Evolutionary conservation across 495 filamentous ascomycete genomes (phyloP), one percentile per base, ranked within the genome.

Genomic region (Lindgomyces ingoldianus): DNA sequence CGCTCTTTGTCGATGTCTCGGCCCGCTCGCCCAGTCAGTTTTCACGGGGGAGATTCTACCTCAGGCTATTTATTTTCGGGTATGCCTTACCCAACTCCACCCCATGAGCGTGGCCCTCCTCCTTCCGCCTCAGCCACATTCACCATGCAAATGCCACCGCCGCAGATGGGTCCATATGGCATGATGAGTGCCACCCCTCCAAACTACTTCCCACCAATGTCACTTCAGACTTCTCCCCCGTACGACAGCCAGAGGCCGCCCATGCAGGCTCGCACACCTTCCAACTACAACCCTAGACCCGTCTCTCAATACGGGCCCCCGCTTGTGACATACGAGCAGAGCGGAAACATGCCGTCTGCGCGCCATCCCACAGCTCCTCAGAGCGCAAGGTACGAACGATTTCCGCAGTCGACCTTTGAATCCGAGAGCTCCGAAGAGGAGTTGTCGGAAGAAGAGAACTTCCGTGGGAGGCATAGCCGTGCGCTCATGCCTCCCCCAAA

Each of bases 1-100:
- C 68, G 68, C 0, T 61, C 64, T 2, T 70, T 60, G n/a, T 70
- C 68, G 18, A 57, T 64, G 9, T 18, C 59, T 8, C 45, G 58
- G 16, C 9, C 22, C n/a, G 26, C 45, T 18, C 63, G 67, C 1
- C 67, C 68, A 8, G 25, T 70, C 49, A 67, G 59, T 30, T 70
- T 67, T 26, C 64, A 67, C 42, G 53, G 26, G 0, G 67, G 44
- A 3, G 62, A 55, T 11, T 49, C 63, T 22, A 16, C n/a, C 36
- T 30, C n/a, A 11, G 16, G 18, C 19, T 36, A 48, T 53, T 58
- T 26, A 22, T 29, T 16, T 39, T 2, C 24, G n/a, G 50, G 58
- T 36, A 62, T 57, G 62, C 49, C 45, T 1, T 57, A 48, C 25
- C 33, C 56, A 12, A 58, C 26, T 52, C 51, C 62, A 0, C 67